These are phyloP conservation scores for Beauveria caledonica DNA, from an alignment of 2,329 filamentous ascomycete species.

Conservation along the genomic window DNA sequence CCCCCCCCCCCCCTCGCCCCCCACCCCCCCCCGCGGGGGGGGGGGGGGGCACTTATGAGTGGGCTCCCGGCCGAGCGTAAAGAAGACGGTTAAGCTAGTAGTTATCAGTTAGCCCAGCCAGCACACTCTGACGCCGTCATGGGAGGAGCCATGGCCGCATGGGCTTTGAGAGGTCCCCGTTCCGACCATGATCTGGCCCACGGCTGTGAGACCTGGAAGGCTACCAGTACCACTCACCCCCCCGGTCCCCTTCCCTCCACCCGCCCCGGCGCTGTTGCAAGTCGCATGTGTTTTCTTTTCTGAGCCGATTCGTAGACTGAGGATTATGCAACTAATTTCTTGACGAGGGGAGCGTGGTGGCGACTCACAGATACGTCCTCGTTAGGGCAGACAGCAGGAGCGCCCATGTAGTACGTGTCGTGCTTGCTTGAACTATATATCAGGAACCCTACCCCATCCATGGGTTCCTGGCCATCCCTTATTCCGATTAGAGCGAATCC, in stretches of 20 bases:
- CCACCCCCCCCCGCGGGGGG: too few species aligned
- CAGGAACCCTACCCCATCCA: constrained; percentile 1
- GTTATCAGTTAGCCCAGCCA: not conserved
- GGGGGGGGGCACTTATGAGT: not conserved
- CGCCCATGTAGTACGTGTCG: not conserved
- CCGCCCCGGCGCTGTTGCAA: not conserved
- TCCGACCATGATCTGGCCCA: not conserved
- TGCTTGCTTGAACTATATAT: not conserved
- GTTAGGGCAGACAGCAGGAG: not conserved
- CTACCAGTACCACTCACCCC: not conserved
- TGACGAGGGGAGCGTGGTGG: not conserved
- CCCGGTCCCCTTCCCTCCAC: not conserved
- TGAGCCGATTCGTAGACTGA: not conserved
- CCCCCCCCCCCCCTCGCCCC: too few species aligned
- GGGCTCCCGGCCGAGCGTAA: not conserved
- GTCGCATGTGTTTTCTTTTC: constrained; percentile 1
- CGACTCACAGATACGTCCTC: not conserved
- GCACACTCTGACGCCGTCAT: not conserved
- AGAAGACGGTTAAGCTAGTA: not conserved
- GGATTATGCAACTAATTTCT: not conserved
- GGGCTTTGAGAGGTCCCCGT: not conserved
- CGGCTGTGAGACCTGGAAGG: not conserved
- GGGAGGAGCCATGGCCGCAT: not conserved
- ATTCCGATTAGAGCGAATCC: not conserved
- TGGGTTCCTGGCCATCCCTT: not conserved